phyloP scores from a whole-genome alignment of 352 stramenopile genomes.

The Phytophthora lateralis region DNA sequence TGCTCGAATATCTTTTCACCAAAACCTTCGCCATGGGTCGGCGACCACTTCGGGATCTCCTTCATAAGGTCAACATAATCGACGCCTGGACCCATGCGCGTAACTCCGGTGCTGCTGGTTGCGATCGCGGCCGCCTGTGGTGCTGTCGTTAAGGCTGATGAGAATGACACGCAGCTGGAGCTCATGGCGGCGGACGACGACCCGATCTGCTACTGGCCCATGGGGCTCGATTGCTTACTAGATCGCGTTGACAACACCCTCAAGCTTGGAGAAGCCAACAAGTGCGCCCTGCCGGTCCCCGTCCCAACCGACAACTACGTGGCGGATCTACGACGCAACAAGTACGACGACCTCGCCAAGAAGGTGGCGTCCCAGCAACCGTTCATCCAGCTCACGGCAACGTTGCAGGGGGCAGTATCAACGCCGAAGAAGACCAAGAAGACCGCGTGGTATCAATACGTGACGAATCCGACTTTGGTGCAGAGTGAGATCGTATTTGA shows the following conservation, averaged over 20 bases:
- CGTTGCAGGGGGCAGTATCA: background rate
- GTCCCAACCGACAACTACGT: conserved; percentile 31
- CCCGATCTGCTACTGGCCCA: conserved; percentile 7
- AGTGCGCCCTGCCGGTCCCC: conserved; percentile 9
- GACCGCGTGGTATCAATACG: conserved; percentile 9
- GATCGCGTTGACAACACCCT: conserved; percentile 1
- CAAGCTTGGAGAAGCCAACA: background rate
- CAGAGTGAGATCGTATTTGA: conserved; percentile 24
- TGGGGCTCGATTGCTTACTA: conserved; percentile 2
- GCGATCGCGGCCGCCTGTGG: background rate
- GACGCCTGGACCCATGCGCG: background rate
- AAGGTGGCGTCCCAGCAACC: conserved; percentile 2
- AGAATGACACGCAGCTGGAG: background rate
- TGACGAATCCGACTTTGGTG: conserved; percentile 1
- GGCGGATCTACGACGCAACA: conserved; percentile 11
- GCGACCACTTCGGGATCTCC: too few relatives aligned
- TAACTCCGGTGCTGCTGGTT: background rate
- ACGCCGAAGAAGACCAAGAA: background rate
- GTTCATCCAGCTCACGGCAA: conserved; percentile 12
- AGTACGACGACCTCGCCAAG: conserved; percentile 7
- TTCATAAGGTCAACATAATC: background rate
- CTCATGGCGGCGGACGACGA: conserved; percentile 1
- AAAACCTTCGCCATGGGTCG: too few relatives aligned
- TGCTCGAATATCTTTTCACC: too few relatives aligned
- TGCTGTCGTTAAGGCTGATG: background rate